Evolutionary conservation across 805 yeast genomes (phyloP).

Genomic region (Wickerhamomyces rabaulensis): DNA sequence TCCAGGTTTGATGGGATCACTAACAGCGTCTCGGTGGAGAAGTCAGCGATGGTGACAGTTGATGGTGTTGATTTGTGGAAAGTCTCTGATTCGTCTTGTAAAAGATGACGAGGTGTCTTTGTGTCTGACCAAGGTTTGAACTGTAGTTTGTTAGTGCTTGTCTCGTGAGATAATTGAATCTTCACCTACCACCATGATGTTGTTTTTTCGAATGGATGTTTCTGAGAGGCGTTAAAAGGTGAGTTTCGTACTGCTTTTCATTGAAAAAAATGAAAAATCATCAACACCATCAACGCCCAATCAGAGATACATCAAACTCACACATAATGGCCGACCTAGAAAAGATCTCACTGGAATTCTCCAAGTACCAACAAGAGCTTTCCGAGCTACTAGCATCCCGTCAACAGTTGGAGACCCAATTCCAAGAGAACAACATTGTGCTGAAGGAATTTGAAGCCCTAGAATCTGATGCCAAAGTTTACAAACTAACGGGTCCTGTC

Average conservation of each 20-base stretch:
- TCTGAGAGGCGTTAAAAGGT: neutral
- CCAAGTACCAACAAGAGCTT: slow-evolving; percentile 39
- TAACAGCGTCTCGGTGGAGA: neutral
- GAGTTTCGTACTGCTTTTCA: neutral
- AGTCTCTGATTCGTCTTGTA: slow-evolving; percentile 36
- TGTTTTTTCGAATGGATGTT: neutral
- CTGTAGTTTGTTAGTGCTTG: slow-evolving; percentile 13
- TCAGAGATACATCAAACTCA: neutral
- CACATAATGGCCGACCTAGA: slow-evolving; percentile 31
- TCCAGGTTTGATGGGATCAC: neutral
- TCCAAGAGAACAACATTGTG: slow-evolving; percentile 90
- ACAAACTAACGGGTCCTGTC: slow-evolving; percentile 88
- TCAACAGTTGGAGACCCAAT: slow-evolving; percentile 87
- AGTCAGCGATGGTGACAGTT: neutral
- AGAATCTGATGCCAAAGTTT: slow-evolving; percentile 69
- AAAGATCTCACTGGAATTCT: slow-evolving; percentile 39
- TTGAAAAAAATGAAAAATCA: neutral
- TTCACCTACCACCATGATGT: neutral
- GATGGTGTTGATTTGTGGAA: slow-evolving; percentile 19
- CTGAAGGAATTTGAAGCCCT: slow-evolving; percentile 67
- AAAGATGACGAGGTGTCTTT: slow-evolving; percentile 42
- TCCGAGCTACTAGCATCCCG: slow-evolving; percentile 61
- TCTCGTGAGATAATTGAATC: neutral
- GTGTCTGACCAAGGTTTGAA: slow-evolving; percentile 44
- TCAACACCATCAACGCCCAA: neutral